Base-by-base conservation (phyloP, 441 rosid species). In the Gossypium schwendimanii region DNA sequence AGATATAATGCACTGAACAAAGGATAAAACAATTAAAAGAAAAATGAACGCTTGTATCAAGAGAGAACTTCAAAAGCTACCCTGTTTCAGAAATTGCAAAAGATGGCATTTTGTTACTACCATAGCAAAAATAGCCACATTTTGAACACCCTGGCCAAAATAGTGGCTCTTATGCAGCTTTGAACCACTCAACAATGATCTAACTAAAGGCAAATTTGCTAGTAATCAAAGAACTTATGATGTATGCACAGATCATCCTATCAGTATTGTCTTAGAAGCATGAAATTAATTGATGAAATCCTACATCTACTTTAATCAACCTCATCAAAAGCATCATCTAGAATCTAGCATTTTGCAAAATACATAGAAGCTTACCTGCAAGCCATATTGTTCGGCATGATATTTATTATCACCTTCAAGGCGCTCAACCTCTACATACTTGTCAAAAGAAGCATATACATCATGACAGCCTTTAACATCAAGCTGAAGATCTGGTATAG, bases 341-440 rank as follows among this genome's bases (percentile, higher is more conserved):
- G 23, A 39, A 52, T 24, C 63, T 33, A 49, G 14, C 57, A 72
- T 18, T 44, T 20, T 10, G 21, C 33, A 70, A 74, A 52, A 47
- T 18, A 23, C 15, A 61, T 1, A 47, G 59, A 3, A 53, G 73
- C 79, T 72, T 58, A 83, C 88, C 85, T 85, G 88, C 78, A 85
- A 76, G 26, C 86, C 88, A 73, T 76, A 75, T 73, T 85, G 88
- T 45, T 81, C 88, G n/a, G 86, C 83, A 21, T 83, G 86, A 78
- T 85, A 85, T 76, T 81, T 85, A 69, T 85, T 83, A 75, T 85
- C 86, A 74, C 88, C 88, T 70, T 85, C 88, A 6, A 85, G 88
- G 24, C 80, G 74, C 64, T 85, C 88, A 64, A 85, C 86, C 75
- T 85, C 88, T 20, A 85, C 88, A 73, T 85, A 85, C 79, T 85